Base-by-base conservation (phyloP, 2,329 filamentous ascomycete genomes). In the Diaporthe vaccinii region DNA sequence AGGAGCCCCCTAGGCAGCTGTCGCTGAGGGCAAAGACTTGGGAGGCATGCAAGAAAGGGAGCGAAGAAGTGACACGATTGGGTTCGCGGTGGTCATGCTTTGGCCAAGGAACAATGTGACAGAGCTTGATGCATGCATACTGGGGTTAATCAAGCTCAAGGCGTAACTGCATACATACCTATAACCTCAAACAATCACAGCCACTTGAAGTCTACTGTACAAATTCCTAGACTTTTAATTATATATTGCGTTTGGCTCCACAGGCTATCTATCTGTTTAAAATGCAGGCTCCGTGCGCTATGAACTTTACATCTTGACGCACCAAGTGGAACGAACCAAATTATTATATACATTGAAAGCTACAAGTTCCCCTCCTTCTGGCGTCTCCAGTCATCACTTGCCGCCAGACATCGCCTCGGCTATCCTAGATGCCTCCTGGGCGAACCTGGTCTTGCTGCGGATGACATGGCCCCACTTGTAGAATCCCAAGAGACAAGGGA, bases 401-500 rank as follows among this genome's bases (percentile, higher is more conserved):
- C 75, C 59, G 22, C 75, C 75, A 46, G 67, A 72, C 75, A 76
- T 75, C 20, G 73, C 75, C 31, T 74, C 75, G 4, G 75, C 75
- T 62, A 76, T 44, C 51, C 75, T 74, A 20, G 70, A 17, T 34
- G 75, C 75, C 68, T 76, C 75, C 7, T 58, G 51, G 3, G 73
- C 75, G 20, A 89, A 81, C 0, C 84, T 85, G 73, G 89, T 91
- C 80, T 84, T 88, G 8, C 85, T 84, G 3, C 90, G 84, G 71
- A 92, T 91, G 74, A 81, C 82, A 49, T 86, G 85, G 0, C 90
- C 90, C 78, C 89, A 92, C 41, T 86, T 85, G 83, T 95, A 97
- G 80, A 97, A 97, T 0, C 95, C 87, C 74, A 96, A 89, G 0
- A 95, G 95, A 62, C 97, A 95, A 0, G 95, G 94, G 22, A 97